These are phyloP conservation scores for Hymenoscyphus infarciens DNA, from an alignment of 2,329 filamentous ascomycete species.

Conservation along the genomic window DNA sequence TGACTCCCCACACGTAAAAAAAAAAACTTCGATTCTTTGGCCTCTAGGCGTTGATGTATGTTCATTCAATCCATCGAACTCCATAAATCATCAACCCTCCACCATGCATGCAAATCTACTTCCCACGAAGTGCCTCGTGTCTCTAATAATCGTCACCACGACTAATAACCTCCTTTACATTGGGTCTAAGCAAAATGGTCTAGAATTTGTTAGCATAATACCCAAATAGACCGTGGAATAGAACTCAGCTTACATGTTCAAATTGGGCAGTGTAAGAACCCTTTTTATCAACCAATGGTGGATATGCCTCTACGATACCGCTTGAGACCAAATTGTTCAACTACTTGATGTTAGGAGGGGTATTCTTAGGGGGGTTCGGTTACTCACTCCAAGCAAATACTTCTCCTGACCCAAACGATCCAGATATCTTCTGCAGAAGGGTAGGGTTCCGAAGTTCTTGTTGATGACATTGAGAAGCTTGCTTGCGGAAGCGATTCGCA, in stretches of 20 bases:
- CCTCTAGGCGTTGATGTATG: neutral
- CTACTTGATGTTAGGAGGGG: constrained; percentile 43
- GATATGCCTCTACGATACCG: constrained; percentile 87
- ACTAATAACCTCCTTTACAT: constrained; percentile 82
- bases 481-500: constrained; percentile 79
- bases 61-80: neutral
- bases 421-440: constrained; percentile 86
- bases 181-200: constrained; percentile 74
- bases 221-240: neutral
- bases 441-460: constrained; percentile 93
- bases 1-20: no score
- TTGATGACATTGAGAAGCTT: constrained; percentile 83
- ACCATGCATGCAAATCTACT: neutral
- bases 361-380: neutral
- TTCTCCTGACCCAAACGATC: constrained; percentile 93
- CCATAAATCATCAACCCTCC: neutral
- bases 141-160: constrained; percentile 75
- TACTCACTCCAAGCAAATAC: constrained; percentile 78
- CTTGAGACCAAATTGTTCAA: constrained; percentile 80
- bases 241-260: constrained; percentile 65
- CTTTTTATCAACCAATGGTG: constrained; percentile 85
- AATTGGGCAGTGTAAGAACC: constrained; percentile 93
- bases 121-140: neutral
- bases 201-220: constrained; percentile 47
- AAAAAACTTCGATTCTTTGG: neutral